Percentiles rank a stretch among this genome's conserved stretches.
Conservation (phyloP, 352 stramenopile species). For the Pythium aristosporum region DNA sequence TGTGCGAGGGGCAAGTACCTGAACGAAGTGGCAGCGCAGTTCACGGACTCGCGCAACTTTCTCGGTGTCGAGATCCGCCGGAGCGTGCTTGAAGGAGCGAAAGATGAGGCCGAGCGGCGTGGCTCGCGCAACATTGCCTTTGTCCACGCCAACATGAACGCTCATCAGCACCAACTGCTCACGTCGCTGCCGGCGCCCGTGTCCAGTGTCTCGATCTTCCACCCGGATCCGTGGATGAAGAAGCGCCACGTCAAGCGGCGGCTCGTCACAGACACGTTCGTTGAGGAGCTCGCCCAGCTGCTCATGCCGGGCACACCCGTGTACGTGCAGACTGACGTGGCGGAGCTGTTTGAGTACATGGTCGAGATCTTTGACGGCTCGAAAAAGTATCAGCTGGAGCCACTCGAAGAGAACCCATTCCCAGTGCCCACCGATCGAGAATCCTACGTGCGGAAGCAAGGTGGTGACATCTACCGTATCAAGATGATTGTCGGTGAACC, state of each 20-base stretch:
- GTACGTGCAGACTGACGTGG: conserved; percentile 81
- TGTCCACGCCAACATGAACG: conserved; percentile 86
- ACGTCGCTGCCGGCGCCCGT: conserved; percentile 52
- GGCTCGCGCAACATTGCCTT: conserved; percentile 68
- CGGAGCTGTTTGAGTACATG: conserved; percentile 85
- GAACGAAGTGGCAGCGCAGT: conserved; percentile 52
- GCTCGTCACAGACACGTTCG: conserved; percentile 71
- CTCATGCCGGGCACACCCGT: conserved; percentile 58
- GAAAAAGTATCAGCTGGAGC: conserved; percentile 38
- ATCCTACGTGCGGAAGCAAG: conserved; percentile 57
- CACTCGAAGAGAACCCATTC: conserved; percentile 54
- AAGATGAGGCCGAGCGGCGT: conserved; percentile 38
- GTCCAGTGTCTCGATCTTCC: conserved; percentile 84
- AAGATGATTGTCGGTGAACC: conserved; percentile 15
- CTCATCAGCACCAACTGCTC: conserved; percentile 64
- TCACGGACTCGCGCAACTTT: conserved; percentile 53
- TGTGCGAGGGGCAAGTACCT: conserved; percentile 75
- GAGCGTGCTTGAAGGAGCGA: conserved; percentile 67
- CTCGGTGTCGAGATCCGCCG: conserved; percentile 85
- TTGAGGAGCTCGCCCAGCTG: conserved; percentile 52
- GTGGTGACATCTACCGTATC: conserved; percentile 67
- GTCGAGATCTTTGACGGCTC: conserved; percentile 71
- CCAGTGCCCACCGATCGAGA: conserved; percentile 74
- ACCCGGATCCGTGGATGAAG: conserved; percentile 90
- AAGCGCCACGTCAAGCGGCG: conserved; percentile 84